Percentiles rank a stretch among this genome's conserved stretches.
Conservation (phyloP, 768 basidiomycete genomes). For the Paxillus rubicundulus region DNA sequence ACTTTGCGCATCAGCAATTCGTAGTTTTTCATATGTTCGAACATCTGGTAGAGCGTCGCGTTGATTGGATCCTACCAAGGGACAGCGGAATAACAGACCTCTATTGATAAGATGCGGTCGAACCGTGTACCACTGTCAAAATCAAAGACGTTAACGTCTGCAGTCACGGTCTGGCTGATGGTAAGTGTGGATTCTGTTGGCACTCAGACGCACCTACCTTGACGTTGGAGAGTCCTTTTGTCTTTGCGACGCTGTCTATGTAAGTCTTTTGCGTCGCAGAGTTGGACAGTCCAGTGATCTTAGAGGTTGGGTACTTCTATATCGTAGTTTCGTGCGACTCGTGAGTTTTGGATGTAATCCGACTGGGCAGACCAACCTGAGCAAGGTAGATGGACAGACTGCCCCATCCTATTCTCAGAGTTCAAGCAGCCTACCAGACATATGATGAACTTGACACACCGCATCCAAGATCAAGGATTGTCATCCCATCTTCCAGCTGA, state of each 20-base stretch:
- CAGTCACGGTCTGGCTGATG: conserved; percentile 54
- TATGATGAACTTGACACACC: conserved; percentile 34
- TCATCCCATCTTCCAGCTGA: conserved; percentile 55
- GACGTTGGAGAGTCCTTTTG: conserved; percentile 51
- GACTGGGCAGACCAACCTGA: conserved; percentile 35
- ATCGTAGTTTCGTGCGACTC: not conserved
- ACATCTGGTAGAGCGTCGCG: conserved; percentile 44
- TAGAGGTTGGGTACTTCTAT: conserved; percentile 65
- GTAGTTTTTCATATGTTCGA: conserved; percentile 80
- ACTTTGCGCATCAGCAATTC: conserved; percentile 57
- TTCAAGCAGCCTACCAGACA: not conserved
- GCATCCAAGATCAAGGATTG: conserved; percentile 68
- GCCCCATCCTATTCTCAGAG: conserved; percentile 54
- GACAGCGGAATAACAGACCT: conserved; percentile 36
- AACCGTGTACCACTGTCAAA: conserved; percentile 55
- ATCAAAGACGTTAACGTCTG: conserved; percentile 62
- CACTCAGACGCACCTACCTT: conserved; percentile 33
- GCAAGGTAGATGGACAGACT: conserved; percentile 65
- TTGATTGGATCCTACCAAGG: not conserved
- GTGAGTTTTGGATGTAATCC: not conserved
- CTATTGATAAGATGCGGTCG: conserved; percentile 68
- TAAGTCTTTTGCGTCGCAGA: conserved; percentile 65
- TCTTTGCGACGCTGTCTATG: conserved; percentile 52
- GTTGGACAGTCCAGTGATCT: conserved; percentile 64
- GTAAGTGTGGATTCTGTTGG: not conserved